Percentiles rank a stretch among this genome's conserved stretches.
These are phyloP conservation scores for Monosporascus sp. DNA, from an alignment of 2,329 filamentous ascomycete genomes.

Conservation along the genomic window DNA sequence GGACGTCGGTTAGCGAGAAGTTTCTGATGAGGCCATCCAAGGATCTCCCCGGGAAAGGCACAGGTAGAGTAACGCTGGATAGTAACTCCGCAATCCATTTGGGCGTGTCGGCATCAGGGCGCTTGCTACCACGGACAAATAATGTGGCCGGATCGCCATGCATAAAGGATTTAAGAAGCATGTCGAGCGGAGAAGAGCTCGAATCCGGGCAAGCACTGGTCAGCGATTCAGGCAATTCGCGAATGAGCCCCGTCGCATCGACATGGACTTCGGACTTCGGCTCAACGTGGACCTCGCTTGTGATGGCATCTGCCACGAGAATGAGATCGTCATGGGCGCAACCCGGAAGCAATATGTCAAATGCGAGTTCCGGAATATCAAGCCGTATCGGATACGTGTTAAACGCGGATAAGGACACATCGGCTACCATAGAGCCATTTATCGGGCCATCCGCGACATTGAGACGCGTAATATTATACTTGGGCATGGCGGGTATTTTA, in stretches of 20 bases:
- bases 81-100: constrained; percentile 78
- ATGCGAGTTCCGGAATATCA: constrained; percentile 71
- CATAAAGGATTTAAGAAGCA: constrained; percentile 74
- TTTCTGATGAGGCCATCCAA: constrained; percentile 82
- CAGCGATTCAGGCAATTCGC: constrained; percentile 67
- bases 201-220: constrained; percentile 70
- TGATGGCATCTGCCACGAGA: constrained; percentile 69
- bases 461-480: constrained; percentile 76
- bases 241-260: constrained; percentile 66
- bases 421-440: constrained; percentile 68
- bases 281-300: constrained; percentile 59
- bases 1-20: constrained; percentile 78
- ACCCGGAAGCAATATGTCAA: constrained; percentile 79
- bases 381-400: constrained; percentile 78
- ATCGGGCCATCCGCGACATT: constrained; percentile 65
- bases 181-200: constrained; percentile 76
- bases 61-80: constrained; percentile 72
- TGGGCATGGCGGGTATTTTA: constrained; percentile 70
- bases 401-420: constrained; percentile 65
- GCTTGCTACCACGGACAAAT: constrained; percentile 73
- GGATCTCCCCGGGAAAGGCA: constrained; percentile 76
- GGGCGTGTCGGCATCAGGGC: constrained; percentile 63
- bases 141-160: constrained; percentile 72
- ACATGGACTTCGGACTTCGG: constrained; percentile 64
- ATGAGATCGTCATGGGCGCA: constrained; percentile 71